Base-by-base conservation (phyloP, 768 basidiomycete genomes). In the Lyophyllum shimeji region DNA sequence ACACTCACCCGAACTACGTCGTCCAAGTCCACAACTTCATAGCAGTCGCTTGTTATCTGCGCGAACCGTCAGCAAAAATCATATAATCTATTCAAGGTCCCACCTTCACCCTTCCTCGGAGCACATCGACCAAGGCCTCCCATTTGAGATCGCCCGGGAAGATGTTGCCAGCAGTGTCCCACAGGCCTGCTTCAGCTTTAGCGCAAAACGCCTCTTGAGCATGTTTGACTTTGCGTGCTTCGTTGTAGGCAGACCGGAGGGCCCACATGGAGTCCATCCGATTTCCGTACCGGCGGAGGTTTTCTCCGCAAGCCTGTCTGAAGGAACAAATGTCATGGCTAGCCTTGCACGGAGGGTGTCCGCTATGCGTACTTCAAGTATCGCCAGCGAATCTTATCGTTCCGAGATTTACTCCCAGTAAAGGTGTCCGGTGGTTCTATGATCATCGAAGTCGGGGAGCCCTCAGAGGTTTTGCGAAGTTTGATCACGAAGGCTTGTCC, bases 401-500 rank as follows among this genome's bases (percentile, higher is more conserved):
- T 60, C 51, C 78, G 74, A 1, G 67, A 63, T 8, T 66, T 61
- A 27, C 73, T 83, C 52, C 74, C 74, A 50, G 82, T 71, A 60
- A 95, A 74, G 13, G 74, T 76, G 65, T 82, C 82, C 1, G 92
- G 93, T 39, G 93, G 89, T 45, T 97, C 94, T 34, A 97, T 75
- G 11, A 94, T 67, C 89, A 93, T 93, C 7, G 90, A 89, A 3
- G 82, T 80, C 1, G 91, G 80, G 0, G 91, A 88, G 21, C 86
- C 82, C 59, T 92, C 89, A 37, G 76, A 67, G 1, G 93, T 93
- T 65, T 82, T 84, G 18, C 95, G 83, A 23, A 93, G 76, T 69
- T 97, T 97, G 63, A 95, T 79, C 64, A 91, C 79, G 65, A 93
- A 94, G 0, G 93, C 90, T 67, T 95, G 91, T 4, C 94, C 94